Base-by-base conservation (phyloP, 1,139 yeast genomes). In the Zygosaccharomyces sapae region DNA sequence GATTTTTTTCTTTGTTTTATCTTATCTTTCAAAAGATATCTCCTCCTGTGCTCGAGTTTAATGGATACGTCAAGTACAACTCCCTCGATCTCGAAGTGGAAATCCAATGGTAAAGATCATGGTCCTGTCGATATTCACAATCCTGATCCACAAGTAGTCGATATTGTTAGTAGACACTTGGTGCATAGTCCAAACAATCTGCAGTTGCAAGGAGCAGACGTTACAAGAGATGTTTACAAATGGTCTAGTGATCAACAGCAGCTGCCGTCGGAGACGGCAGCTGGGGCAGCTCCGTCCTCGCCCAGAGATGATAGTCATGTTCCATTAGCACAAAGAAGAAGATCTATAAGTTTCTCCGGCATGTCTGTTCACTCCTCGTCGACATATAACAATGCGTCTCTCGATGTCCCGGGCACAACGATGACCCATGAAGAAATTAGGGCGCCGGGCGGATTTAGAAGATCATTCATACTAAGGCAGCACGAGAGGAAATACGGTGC, bases 361-460 rank as follows among this genome's bases (percentile, higher is more conserved):
- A 41, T 50, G 3, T 59, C 63, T 3, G 47, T 54, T 2, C 52
- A 51, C 33, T 61, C 64, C 34, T 50, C 47, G 5, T 53, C 43
- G 48, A 47, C 44, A 13, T 18, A 41, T n/a, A 49, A 48, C 16
- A 42, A 48, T 20, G 70, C 72, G 12, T 72, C 68, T 6, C 50
- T 45, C 8, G 48, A 43, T 33, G 45, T 50, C 19, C 55, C 59
- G 9, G 48, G 44, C n/a, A 46, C 53, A 6, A 19, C 46, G 43
- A 71, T 76, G 58, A 73, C 77, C 30, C 77, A 79, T 18, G 78
- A 83, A 54, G 90, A 86, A 53, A 82, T 90, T 54, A 78, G 82
- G 52, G 86, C 87, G 1, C 97, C 97, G 0, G 97, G 97, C 33
- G 98, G 97, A 12, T 90, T 90, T 67, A 74, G 98, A 58, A 76